Evolutionary conservation across 192 early-diverging fungal species (phyloP), one percentile per base, ranked within the genome.

Genomic region (Backusella australiensis): DNA sequence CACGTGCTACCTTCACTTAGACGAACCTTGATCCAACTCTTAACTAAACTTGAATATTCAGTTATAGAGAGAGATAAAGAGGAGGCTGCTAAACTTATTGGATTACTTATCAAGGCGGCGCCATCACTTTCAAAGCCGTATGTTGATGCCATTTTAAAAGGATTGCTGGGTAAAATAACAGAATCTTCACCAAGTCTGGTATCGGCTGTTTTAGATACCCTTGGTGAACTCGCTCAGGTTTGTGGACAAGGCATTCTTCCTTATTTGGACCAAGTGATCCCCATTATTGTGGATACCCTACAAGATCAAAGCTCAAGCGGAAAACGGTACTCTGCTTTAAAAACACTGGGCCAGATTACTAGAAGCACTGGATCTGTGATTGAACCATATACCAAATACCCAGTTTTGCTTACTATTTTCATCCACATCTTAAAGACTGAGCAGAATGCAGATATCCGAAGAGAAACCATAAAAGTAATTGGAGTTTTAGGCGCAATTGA

Each of bases 401-500:
- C 96, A 14, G 87, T 84, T 34, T 85, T 99, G 32, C 87, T 99
- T 14, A 84, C 87, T 63, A 89, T 90, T 8, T 80, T 98, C 52
- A 90, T 95, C 34, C 84, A 77, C 6, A 93, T 98, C 66, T 82
- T 99, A 34, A 95, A 96, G 77, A 91, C 93, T 0, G 96, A 98
- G 80, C 88, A 91, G 67, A 85, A 86, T 6, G 76, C 86, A 14
- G 81, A 72, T 23, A 93, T 98, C 29, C 88, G 96, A 34, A 82
- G 88, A 29, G 95, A 97, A 80, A 93, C 93, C 5, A 90, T 97
- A 36, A 96, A 96, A 66, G 86, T 96, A 17, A 90, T 99, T 68
- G 97, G 97, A 63, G 95, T 96, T 32, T 86, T 99, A 6, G 97
- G 97, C n/a, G 97, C 97, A 17, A 81, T 99, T 9, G 97, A 99